Evolutionary conservation across 2,329 filamentous ascomycete genomes (phyloP), one percentile per base, ranked within the genome.

Genomic region (Fusarium bulbicola): DNA sequence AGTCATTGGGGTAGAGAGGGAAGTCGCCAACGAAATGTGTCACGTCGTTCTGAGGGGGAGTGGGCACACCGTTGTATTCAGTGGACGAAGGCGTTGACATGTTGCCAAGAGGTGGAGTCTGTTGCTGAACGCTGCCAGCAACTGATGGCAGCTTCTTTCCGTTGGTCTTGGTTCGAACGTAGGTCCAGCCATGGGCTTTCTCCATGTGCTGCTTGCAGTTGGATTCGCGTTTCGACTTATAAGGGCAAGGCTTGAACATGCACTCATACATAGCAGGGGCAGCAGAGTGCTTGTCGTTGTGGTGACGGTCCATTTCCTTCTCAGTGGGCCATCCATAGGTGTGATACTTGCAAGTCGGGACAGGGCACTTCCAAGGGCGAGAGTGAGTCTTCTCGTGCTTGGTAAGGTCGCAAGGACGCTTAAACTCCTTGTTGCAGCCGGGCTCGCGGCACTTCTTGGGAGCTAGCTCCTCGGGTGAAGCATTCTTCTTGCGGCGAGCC

Each of bases 151-250:
- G 74, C 80, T 87, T 90, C 84, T 92, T 93, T 80, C 93, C 93
- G 79, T 97, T 97, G 82, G 92, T 95, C 88, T 98, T 98, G 67
- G 94, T 95, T 73, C 95, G 93, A 62, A 95, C 88, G 76, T 98
- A 98, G n/a, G 88, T 87, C 92, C 94, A 97, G 66, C 92, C 92
- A 79, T 98, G 95, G 2, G 94, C 92, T 83, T 98, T 98, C 85
- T 98, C 95, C 95, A 98, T 98, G 84, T 98, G 95, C 83, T 98
- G 95, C 82, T 98, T 98, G 89, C 94, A 97, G 83, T 98, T 98
- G 72, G 93, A 96, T 85, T 97, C 93, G 66, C 95, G 92, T 87
- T 98, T 98, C 16, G 95, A 97, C 79, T 94, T 93, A 85, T 98
- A 98, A 1, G 93, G 91, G 87, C 96, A 98, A 30, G 92, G 92